Base-by-base conservation (phyloP, 1,284 basidiomycete genomes). In the Pyrrhoderma lamaoense region DNA sequence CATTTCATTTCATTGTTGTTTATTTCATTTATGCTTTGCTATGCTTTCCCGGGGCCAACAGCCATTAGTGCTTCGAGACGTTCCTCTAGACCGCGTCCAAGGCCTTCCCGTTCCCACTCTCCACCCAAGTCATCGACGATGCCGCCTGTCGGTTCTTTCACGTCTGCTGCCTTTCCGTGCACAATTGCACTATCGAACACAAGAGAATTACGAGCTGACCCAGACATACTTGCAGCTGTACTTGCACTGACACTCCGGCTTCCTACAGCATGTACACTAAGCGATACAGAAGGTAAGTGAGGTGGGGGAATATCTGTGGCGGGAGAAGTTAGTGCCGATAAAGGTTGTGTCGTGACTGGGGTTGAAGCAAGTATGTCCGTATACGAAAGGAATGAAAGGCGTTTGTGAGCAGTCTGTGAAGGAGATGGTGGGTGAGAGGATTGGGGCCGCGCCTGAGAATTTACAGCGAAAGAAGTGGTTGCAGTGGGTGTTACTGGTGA, bases 361-460 rank as follows among this genome's bases (percentile, higher is more conserved):
- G 86, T 82, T 0, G 83, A 86, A 0, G 83, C 72, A 37, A 93
- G 77, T 3, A 93, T 75, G 64, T 93, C 90, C 37, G 82, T 79
- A 65, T 92, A 92, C 2, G 87, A 86, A 65, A 93, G 77, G 72
- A 92, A 93, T 0, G 86, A 89, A 25, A 93, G 75, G 1, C 85
- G 80, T 60, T 90, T 82, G 38, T 72, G 71, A 45, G 70, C 67
- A 2, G 60, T 64, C 45, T 69, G 65, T 8, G 72, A 72, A 2
- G 80, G 82, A 22, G 74, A 85, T 27, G 77, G 82, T 31, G 71
- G 79, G 56, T 70, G 79, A 34, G 71, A 77, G 11, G 64, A 40
- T 9, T 43, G 42, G 50, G 42, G 25, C 7, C 40, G 48, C 16
- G 51, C 8, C 21, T 57, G 54, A 31, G 39, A 44, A 49, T 53